Evolutionary conservation across 164 flowering plant genomes (phyloP).

Genomic region (Kalanchoe fedtschenkoi): DNA sequence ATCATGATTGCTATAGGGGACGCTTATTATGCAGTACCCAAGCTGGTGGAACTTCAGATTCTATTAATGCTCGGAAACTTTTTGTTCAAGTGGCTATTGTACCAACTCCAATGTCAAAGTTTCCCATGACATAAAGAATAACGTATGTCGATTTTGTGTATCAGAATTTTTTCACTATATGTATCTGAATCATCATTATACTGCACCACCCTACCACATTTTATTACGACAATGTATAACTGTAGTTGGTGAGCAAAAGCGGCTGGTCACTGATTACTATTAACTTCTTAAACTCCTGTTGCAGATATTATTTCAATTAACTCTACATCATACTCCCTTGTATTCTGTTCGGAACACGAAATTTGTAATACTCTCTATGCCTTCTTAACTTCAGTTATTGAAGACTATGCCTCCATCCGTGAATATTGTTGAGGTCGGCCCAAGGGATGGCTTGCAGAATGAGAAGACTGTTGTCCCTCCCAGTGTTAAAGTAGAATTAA

Average conservation of each 20-base stretch:
- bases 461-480: constrained; percentile 82
- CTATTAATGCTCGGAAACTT: background rate
- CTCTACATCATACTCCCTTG: background rate
- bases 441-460: constrained; percentile 97
- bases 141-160: background rate
- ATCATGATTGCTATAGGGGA: background rate
- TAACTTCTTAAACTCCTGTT: no score
- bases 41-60: background rate
- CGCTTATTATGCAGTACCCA: background rate
- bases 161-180: no score
- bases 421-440: constrained; percentile 95
- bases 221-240: no score
- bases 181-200: no score
- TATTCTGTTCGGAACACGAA: background rate
- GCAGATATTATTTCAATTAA: background rate
- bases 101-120: background rate
- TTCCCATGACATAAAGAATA: background rate
- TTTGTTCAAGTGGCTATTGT: background rate
- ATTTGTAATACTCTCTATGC: background rate
- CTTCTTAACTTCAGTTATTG: constrained; percentile 34
- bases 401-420: constrained; percentile 49
- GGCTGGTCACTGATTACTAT: no score
- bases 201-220: no score
- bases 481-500: constrained; percentile 63
- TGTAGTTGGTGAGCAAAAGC: no score